A percentile compares a stretch with the other conserved stretches of the same genome.
Evolutionary conservation across 768 basidiomycete genomes (phyloP).

Genomic region (Wakefieldia striispora): DNA sequence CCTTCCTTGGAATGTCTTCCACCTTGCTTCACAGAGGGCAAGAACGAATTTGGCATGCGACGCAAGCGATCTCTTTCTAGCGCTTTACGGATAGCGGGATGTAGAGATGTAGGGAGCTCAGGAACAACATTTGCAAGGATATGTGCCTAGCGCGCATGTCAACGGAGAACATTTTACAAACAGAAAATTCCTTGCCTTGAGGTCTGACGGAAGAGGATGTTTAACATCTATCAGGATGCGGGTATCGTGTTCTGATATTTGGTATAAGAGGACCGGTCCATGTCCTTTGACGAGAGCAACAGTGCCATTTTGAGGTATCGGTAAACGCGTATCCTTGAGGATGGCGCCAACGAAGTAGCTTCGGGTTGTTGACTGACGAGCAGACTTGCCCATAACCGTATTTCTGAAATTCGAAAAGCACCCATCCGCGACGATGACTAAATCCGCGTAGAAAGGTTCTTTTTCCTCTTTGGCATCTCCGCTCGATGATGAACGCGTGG

Average conservation of each 20-base stretch:
- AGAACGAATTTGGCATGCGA: slow-evolving; percentile 94
- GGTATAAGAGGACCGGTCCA: slow-evolving; percentile 92
- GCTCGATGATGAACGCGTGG: slow-evolving; percentile 42
- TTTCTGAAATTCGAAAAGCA: slow-evolving; percentile 92
- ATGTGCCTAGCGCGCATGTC: slow-evolving; percentile 44
- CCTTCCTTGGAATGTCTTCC: slow-evolving; percentile 53
- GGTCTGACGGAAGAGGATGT: slow-evolving; percentile 74
- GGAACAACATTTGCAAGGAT: slow-evolving; percentile 75
- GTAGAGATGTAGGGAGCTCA: slow-evolving; percentile 73
- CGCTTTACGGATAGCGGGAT: slow-evolving; percentile 59
- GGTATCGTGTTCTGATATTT: slow-evolving; percentile 85
- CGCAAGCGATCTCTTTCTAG: slow-evolving; percentile 80
- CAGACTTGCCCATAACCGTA: slow-evolving; percentile 54
- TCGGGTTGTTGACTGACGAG: slow-evolving; percentile 51
- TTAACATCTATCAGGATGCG: slow-evolving; percentile 93
- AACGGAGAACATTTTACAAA: background rate
- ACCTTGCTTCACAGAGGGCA: slow-evolving; percentile 75
- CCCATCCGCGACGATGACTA: slow-evolving; percentile 91
- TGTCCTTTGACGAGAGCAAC: slow-evolving; percentile 76
- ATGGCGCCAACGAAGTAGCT: slow-evolving; percentile 86
- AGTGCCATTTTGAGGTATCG: slow-evolving; percentile 77
- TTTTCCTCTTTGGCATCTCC: slow-evolving; percentile 37
- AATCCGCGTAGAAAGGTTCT: slow-evolving; percentile 62
- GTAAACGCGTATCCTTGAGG: slow-evolving; percentile 71
- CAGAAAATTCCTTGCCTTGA: slow-evolving; percentile 51